These are phyloP conservation scores for Kuraishia cidri DNA, from an alignment of 805 yeast genomes.

Conservation along the genomic window DNA sequence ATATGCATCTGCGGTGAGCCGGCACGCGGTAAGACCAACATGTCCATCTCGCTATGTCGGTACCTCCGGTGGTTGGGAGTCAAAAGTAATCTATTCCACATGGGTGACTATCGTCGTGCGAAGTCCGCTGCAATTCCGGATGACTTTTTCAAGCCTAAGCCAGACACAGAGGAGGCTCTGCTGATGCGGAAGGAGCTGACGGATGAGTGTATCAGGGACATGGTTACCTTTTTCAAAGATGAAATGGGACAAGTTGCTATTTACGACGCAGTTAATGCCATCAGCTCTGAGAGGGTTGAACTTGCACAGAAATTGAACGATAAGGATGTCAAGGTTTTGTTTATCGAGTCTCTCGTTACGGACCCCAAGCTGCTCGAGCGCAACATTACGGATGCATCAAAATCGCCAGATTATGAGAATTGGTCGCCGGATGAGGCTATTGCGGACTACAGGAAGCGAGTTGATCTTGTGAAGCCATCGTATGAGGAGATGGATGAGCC, in stretches of 20 bases:
- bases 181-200: conserved; percentile 50
- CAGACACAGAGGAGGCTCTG: conserved; percentile 34
- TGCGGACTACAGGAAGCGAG: conserved; percentile 66
- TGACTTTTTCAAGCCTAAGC: conserved; percentile 58
- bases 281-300: conserved; percentile 54
- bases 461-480: conserved; percentile 54
- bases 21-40: conserved; percentile 91
- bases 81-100: conserved; percentile 81
- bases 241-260: conserved; percentile 92
- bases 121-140: conserved; percentile 45
- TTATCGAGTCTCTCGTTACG: conserved; percentile 82
- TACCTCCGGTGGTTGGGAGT: conserved; percentile 96
- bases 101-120: conserved; percentile 81
- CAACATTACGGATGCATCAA: conserved; percentile 78
- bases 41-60: conserved; percentile 85
- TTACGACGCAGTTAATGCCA: conserved; percentile 90
- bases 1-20: conserved; percentile 89
- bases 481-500: conserved; percentile 65
- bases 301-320: conserved; percentile 44
- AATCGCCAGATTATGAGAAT: conserved; percentile 78
- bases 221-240: conserved; percentile 57
- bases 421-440: conserved; percentile 73
- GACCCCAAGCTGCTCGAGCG: conserved; percentile 58
- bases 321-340: conserved; percentile 65
- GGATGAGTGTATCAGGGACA: conserved; percentile 58